Evolutionary conservation across 257 asterid genomes (phyloP).

Genomic region (Ajuga chamaepitys): DNA sequence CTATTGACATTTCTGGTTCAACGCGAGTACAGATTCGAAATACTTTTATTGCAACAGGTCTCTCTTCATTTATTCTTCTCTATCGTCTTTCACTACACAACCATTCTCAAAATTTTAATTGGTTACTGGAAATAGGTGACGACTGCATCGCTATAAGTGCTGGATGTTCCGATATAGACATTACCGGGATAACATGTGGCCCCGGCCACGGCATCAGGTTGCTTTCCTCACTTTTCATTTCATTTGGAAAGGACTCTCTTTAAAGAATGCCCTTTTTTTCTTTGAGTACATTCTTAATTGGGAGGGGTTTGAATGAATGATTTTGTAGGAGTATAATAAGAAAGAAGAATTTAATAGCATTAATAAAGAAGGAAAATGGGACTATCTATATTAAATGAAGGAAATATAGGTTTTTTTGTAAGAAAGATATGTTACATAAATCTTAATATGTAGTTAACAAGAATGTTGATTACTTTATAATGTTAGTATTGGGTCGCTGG

Average conservation of each 20-base stretch:
- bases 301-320: too few relatives aligned
- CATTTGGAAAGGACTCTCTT: too few relatives aligned
- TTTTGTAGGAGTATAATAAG: too few relatives aligned
- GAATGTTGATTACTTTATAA: neutral
- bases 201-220: conserved; percentile 79
- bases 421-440: neutral
- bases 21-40: conserved; percentile 31
- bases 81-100: neutral
- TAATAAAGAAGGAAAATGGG: too few relatives aligned
- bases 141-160: conserved; percentile 62
- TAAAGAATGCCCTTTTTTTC: too few relatives aligned
- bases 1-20: conserved; percentile 38
- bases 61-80: neutral
- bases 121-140: conserved; percentile 59
- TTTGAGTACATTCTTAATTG: too few relatives aligned
- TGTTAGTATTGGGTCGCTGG: conserved; percentile 54
- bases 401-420: neutral
- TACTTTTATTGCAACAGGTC: conserved; percentile 52
- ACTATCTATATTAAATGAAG: neutral
- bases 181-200: conserved; percentile 51
- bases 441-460: neutral
- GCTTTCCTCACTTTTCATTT: neutral
- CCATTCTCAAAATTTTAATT: neutral
- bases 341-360: too few relatives aligned
- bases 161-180: conserved; percentile 40